These are phyloP conservation scores for Camellia lanceoleosa DNA, from an alignment of 148 eudicot genomes.

Conservation along the genomic window DNA sequence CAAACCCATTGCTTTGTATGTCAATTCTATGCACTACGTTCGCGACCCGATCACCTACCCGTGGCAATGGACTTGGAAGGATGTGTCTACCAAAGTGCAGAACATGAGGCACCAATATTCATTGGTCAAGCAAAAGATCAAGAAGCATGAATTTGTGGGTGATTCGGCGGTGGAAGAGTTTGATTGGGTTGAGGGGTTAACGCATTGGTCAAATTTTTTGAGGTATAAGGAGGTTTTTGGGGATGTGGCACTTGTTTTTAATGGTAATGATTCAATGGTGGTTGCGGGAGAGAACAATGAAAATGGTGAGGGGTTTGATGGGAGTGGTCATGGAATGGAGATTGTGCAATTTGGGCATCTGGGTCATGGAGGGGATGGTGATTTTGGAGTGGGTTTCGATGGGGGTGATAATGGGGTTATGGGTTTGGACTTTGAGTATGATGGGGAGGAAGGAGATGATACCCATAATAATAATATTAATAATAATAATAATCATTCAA, in stretches of 20 bases:
- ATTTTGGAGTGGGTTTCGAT: slow-evolving; percentile 58
- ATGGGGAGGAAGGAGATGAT: slow-evolving; percentile 64
- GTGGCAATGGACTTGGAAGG: slow-evolving; percentile 97
- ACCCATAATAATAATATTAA: slow-evolving; percentile 40
- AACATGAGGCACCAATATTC: slow-evolving; percentile 97
- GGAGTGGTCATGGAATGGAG: slow-evolving; percentile 55
- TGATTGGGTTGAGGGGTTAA: slow-evolving; percentile 78
- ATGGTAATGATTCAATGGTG: slow-evolving; percentile 38
- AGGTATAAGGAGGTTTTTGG: slow-evolving; percentile 90
- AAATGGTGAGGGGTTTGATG: slow-evolving; percentile 49
- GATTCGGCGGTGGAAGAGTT: slow-evolving; percentile 56
- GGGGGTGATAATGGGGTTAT: slow-evolving; percentile 72
- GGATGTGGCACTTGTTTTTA: slow-evolving; percentile 55
- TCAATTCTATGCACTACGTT: slow-evolving; percentile 67
- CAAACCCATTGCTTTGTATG: slow-evolving; percentile 76
- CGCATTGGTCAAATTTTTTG: slow-evolving; percentile 83
- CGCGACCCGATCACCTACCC: slow-evolving; percentile 68
- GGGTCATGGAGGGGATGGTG: slow-evolving; percentile 59
- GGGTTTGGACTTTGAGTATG: slow-evolving; percentile 73
- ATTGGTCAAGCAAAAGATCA: slow-evolving; percentile 89
- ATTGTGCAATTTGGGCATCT: slow-evolving; percentile 55
- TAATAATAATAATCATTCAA: slow-evolving; percentile 37
- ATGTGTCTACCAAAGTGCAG: slow-evolving; percentile 91
- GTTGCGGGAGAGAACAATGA: slow-evolving; percentile 43
- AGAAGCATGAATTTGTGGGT: slow-evolving; percentile 46